Conservation (phyloP, 495 filamentous ascomycete genomes). For the Neurospora discreta region DNA sequence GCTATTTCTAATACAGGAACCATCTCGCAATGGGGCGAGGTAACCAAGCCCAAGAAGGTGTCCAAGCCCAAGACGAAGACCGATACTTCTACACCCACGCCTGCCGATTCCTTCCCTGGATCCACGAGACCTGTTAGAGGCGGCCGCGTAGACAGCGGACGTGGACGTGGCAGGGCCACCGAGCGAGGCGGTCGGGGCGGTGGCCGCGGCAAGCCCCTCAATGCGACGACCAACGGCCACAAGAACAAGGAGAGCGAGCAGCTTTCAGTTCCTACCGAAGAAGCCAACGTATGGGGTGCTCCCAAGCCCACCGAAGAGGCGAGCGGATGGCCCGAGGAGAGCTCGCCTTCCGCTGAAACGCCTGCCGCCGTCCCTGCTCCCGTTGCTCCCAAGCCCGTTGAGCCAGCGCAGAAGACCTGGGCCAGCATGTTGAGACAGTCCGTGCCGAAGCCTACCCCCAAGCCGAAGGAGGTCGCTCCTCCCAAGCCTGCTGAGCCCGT, state of each 20-base stretch:
- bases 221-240: constrained; percentile 40
- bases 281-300: constrained; percentile 28
- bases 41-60: constrained; percentile 85
- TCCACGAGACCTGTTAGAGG: constrained; percentile 40
- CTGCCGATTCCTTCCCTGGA: constrained; percentile 35
- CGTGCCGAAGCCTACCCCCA: constrained; percentile 30
- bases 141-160: constrained; percentile 54
- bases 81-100: constrained; percentile 38
- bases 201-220: constrained; percentile 36
- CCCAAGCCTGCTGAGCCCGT: constrained; percentile 28
- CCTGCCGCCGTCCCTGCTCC: constrained; percentile 8
- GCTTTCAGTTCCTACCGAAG: constrained; percentile 38
- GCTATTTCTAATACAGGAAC: constrained; percentile 44
- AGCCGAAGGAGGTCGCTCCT: constrained; percentile 32
- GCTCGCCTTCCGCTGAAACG: constrained; percentile 5
- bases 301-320: constrained; percentile 25
- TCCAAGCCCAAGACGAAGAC: constrained; percentile 77
- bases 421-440: constrained; percentile 44
- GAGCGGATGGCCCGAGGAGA: constrained; percentile 13
- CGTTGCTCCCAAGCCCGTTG: constrained; percentile 17
- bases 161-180: constrained; percentile 61
- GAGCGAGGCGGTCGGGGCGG: constrained; percentile 64
- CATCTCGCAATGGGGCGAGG: constrained; percentile 89
- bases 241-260: constrained; percentile 36
- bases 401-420: constrained; percentile 39